Conservation (phyloP, 257 asterid genomes). For the Paulownia fortunei region DNA sequence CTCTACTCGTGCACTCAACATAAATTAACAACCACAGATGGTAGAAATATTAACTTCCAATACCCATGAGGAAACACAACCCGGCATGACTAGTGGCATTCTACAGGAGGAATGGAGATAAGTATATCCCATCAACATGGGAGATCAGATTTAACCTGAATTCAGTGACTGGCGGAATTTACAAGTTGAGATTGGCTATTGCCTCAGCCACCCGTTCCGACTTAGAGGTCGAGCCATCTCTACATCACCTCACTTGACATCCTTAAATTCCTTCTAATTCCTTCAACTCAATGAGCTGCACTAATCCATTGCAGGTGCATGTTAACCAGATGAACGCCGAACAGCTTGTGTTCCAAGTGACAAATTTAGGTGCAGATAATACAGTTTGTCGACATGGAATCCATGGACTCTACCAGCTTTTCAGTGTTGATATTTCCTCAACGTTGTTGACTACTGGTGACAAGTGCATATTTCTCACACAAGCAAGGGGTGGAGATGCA, state of each 20-base stretch:
- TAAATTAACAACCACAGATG: neutral
- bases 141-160: conserved; percentile 51
- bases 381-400: conserved; percentile 59
- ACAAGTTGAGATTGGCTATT: conserved; percentile 56
- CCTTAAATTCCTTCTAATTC: neutral
- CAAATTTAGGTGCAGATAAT: conserved; percentile 52
- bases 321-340: conserved; percentile 44
- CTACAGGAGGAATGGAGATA: conserved; percentile 48
- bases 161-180: conserved; percentile 42
- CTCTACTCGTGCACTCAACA: neutral
- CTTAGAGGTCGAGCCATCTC: conserved; percentile 40
- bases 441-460: conserved; percentile 47
- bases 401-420: conserved; percentile 58
- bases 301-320: conserved; percentile 46
- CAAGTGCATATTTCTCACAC: conserved; percentile 49
- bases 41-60: neutral
- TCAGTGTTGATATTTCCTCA: conserved; percentile 44
- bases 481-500: conserved; percentile 62
- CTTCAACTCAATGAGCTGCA: neutral
- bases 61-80: neutral
- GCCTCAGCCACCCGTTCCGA: conserved; percentile 68
- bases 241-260: neutral
- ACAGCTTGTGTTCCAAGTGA: conserved; percentile 53
- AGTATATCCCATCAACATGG: conserved; percentile 60
- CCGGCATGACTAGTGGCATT: neutral